Evolutionary conservation across 2,329 filamentous ascomycete species (phyloP).

Genomic region (Coniochaeta hoffmannii): DNA sequence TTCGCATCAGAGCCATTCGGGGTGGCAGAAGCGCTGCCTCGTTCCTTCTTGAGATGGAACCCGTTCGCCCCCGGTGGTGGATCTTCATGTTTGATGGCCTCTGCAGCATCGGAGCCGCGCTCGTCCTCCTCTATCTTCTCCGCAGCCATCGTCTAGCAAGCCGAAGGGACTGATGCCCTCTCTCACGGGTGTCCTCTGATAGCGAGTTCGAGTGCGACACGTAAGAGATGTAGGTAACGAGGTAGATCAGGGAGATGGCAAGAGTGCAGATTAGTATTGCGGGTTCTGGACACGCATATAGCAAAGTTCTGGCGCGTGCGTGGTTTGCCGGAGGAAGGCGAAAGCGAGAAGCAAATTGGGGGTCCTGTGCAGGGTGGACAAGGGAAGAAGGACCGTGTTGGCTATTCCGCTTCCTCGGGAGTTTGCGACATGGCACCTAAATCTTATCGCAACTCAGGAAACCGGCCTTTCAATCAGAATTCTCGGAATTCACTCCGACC

Average conservation of each 20-base stretch:
- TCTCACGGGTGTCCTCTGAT: neutral
- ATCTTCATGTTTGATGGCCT: constrained; percentile 33
- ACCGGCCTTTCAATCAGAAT: neutral
- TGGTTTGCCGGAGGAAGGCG: neutral
- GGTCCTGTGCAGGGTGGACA: neutral
- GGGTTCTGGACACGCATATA: neutral
- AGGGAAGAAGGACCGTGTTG: neutral
- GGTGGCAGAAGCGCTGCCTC: constrained; percentile 28
- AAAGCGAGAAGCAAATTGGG: neutral
- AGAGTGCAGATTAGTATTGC: neutral
- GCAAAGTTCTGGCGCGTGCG: neutral
- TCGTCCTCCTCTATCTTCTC: constrained; percentile 19
- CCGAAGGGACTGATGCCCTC: neutral
- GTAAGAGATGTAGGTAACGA: neutral
- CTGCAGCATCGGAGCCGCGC: constrained; percentile 14
- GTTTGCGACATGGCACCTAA: constrained; percentile 3
- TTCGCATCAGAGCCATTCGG: constrained; percentile 31
- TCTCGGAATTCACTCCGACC: neutral
- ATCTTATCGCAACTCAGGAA: neutral
- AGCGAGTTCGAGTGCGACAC: neutral
- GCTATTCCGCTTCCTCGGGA: constrained; percentile 1
- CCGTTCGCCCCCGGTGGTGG: constrained; percentile 25
- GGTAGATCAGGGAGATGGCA: neutral
- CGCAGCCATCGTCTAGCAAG: constrained; percentile 4
- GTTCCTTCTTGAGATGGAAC: constrained; percentile 31